Conservation (phyloP, 495 filamentous ascomycete species). For the Penicillium canescens region DNA sequence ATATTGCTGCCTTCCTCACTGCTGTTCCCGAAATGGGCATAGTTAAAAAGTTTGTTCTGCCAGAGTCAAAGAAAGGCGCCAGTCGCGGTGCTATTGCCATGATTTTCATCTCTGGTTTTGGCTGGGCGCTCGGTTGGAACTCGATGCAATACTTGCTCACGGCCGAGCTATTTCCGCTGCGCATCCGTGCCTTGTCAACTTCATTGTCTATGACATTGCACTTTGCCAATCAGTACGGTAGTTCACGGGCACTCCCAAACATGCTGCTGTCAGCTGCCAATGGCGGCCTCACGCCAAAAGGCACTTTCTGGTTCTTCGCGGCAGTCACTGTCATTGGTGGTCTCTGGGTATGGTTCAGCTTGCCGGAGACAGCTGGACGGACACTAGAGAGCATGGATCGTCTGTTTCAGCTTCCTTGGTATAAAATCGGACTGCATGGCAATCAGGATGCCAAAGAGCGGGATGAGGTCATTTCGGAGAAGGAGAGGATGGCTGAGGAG, state of each 20-base stretch:
- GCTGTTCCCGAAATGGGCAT: slow-evolving; percentile 51
- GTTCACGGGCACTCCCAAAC: slow-evolving; percentile 53
- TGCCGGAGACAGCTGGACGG: slow-evolving; percentile 45
- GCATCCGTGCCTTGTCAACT: slow-evolving; percentile 45
- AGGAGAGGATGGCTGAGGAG: slow-evolving; percentile 21
- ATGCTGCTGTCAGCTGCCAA: slow-evolving; percentile 51
- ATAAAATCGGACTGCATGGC: slow-evolving; percentile 61
- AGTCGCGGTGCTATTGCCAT: slow-evolving; percentile 61
- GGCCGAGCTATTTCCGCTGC: slow-evolving; percentile 71
- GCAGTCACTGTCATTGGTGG: slow-evolving; percentile 59
- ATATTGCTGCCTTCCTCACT: slow-evolving; percentile 66
- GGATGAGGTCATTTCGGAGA: slow-evolving; percentile 36
- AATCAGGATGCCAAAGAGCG: slow-evolving; percentile 53
- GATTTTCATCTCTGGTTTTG: slow-evolving; percentile 65
- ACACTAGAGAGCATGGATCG: slow-evolving; percentile 61
- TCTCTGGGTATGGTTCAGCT: slow-evolving; percentile 57
- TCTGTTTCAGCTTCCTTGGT: slow-evolving; percentile 67
- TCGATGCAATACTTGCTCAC: slow-evolving; percentile 75
- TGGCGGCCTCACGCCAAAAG: slow-evolving; percentile 45
- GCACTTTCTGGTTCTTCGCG: slow-evolving; percentile 71
- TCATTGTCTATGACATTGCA: slow-evolving; percentile 56
- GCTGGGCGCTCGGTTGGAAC: slow-evolving; percentile 77
- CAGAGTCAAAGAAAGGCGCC: slow-evolving; percentile 27
- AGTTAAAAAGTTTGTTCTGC: slow-evolving; percentile 26
- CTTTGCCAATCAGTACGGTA: slow-evolving; percentile 74